Percentiles rank a stretch among this genome's conserved stretches.
Evolutionary conservation across 768 basidiomycete species (phyloP).

Genomic region (Tricholoma saponaceum): DNA sequence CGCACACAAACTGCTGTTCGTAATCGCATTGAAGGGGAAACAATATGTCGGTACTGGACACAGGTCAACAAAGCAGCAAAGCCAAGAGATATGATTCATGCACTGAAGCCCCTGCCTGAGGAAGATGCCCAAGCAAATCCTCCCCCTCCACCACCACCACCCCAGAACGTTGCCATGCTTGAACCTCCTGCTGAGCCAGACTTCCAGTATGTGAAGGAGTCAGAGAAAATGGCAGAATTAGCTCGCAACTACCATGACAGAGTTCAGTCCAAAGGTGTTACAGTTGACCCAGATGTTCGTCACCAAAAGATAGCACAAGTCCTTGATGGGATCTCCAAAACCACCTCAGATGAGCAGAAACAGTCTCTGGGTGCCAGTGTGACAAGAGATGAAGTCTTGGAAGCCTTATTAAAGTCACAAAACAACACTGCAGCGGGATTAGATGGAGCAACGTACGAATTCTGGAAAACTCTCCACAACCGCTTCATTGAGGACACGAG

Average conservation of each 20-base stretch:
- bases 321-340: neutral
- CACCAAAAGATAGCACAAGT: neutral
- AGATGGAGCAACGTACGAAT: constrained; percentile 17
- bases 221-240: constrained; percentile 1
- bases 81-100: constrained; percentile 10
- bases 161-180: too few species aligned
- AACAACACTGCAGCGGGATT: constrained; percentile 14
- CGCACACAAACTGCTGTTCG: constrained; percentile 1
- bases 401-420: constrained; percentile 7
- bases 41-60: constrained; percentile 6
- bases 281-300: too few species aligned
- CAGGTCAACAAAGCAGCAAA: constrained; percentile 4
- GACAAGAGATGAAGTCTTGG: constrained; percentile 1
- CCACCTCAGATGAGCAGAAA: neutral
- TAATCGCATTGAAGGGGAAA: constrained; percentile 8
- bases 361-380: neutral
- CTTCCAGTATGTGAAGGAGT: neutral
- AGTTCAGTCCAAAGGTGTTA: neutral
- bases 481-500: constrained; percentile 1
- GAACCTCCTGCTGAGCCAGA: too few species aligned
- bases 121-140: neutral
- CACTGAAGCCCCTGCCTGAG: neutral
- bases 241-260: constrained; percentile 4
- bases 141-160: too few species aligned
- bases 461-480: constrained; percentile 19